Base-by-base conservation (phyloP, 768 basidiomycete genomes). In the Trametes gibbosa region DNA sequence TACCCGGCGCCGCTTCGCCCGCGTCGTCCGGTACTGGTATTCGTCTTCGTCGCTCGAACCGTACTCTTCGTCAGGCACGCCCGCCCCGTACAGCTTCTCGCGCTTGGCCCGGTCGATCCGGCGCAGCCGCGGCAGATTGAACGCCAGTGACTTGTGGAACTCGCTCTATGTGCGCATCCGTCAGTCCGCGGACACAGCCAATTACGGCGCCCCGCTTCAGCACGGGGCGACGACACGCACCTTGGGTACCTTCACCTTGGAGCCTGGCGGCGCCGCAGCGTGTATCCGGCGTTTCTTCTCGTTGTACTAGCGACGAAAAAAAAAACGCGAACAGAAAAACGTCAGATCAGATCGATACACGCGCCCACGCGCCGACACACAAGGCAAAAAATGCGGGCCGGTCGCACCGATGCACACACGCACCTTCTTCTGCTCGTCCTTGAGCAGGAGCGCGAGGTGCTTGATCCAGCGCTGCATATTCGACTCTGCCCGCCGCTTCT, bases 361-460 rank as follows among this genome's bases (percentile, higher is more conserved):
- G 21, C 43, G n/a, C 49, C 27, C 43, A 21, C 43, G 13, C 13
- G 27, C 24, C 13, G 7, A 23, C 16, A 25, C 48, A 6, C 34
- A 14, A 6, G 7, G 14, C 34, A 35, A 24, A 35, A 47, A 51
- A 29, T 49, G 16, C 6, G n/a, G 27, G 8, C 46, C 17, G 37
- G 37, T 39, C 13, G 13, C 29, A n/a, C 6, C 32, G 7, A n/a
- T 17, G 29, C 29, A 13, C 19, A 14, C 5, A 63, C 72, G 50
- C 55, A 89, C 89, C 81, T 89, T 90, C 62, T 81, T 80, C 61
- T 86, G 84, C 66, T 92, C 89, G 32, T 81, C 78, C 68, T 84
- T 86, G 21, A 83, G 72, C 42, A 92, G 70, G 17, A 78, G 74
- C 6, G 78, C 74, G 35, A 92, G 70, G 63, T 89, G 82, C 66